phyloP scores from a whole-genome alignment of 1,284 basidiomycete species.

The Gomphus bonarii region DNA sequence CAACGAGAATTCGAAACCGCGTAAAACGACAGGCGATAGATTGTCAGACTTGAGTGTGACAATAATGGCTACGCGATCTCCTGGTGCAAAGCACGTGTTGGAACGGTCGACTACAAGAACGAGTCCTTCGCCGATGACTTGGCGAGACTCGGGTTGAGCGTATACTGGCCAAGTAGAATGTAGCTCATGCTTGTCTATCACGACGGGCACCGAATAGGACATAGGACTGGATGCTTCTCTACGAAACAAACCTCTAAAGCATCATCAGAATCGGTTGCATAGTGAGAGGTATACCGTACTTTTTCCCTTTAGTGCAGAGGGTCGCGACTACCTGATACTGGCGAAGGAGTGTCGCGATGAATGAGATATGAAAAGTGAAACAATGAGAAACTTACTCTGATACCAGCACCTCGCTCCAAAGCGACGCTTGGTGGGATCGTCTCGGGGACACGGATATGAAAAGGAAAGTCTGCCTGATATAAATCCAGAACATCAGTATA shows the following conservation, averaged over 20 bases:
- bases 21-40: constrained; percentile 50
- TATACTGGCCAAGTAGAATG: constrained; percentile 88
- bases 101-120: constrained; percentile 66
- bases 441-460: constrained; percentile 77
- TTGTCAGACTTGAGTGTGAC: constrained; percentile 65
- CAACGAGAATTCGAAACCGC: constrained; percentile 71
- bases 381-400: not conserved
- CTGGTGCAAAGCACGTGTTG: constrained; percentile 72
- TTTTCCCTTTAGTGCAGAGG: constrained; percentile 75
- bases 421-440: constrained; percentile 75
- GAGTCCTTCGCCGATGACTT: constrained; percentile 48
- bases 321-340: constrained; percentile 78
- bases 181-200: constrained; percentile 83
- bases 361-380: constrained; percentile 49
- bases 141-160: constrained; percentile 64
- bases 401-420: constrained; percentile 53
- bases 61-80: constrained; percentile 64
- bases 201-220: constrained; percentile 52
- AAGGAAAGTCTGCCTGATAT: constrained; percentile 60
- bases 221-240: constrained; percentile 49
- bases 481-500: constrained; percentile 20
- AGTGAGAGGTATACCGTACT: constrained; percentile 29
- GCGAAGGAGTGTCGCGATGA: not conserved
- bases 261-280: not conserved
- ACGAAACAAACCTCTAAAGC: constrained; percentile 61